Evolutionary conservation across 805 yeast species (phyloP).

Genomic region (Candida khao-thaluensis): DNA sequence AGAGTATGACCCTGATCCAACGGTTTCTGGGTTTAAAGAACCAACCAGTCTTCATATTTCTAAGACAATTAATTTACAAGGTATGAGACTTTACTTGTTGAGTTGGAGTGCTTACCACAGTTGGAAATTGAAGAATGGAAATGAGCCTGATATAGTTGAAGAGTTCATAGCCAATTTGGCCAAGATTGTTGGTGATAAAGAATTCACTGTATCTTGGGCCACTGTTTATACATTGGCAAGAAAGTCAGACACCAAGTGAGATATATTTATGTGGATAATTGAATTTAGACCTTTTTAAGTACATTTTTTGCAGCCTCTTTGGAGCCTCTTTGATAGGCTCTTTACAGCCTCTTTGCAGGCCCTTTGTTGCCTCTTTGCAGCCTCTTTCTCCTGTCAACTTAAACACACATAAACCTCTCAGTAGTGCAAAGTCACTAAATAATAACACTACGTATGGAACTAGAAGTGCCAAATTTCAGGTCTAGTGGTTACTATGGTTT

Average conservation of each 20-base stretch:
- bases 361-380: too few relatives aligned
- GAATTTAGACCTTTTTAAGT: too few relatives aligned
- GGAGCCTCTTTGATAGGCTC: too few relatives aligned
- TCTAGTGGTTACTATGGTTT: too few relatives aligned
- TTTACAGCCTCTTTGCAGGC: too few relatives aligned
- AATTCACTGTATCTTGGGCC: conserved; percentile 50
- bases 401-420: too few relatives aligned
- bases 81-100: conserved; percentile 40
- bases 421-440: too few relatives aligned
- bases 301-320: too few relatives aligned
- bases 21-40: conserved; percentile 9
- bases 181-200: conserved; percentile 47
- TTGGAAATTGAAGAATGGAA: conserved; percentile 40
- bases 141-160: conserved; percentile 43
- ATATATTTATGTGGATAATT: too few relatives aligned
- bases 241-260: conserved; percentile 11
- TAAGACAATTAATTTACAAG: conserved; percentile 16
- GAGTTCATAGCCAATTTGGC: conserved; percentile 38
- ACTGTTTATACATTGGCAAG: conserved; percentile 54
- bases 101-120: conserved; percentile 73
- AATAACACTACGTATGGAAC: too few relatives aligned
- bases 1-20: conserved; percentile 30
- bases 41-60: conserved; percentile 19
- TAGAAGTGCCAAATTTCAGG: too few relatives aligned
- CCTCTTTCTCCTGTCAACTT: too few relatives aligned